Evolutionary conservation across 495 filamentous ascomycete genomes (phyloP).

Genomic region (Achaetomiella virescens): DNA sequence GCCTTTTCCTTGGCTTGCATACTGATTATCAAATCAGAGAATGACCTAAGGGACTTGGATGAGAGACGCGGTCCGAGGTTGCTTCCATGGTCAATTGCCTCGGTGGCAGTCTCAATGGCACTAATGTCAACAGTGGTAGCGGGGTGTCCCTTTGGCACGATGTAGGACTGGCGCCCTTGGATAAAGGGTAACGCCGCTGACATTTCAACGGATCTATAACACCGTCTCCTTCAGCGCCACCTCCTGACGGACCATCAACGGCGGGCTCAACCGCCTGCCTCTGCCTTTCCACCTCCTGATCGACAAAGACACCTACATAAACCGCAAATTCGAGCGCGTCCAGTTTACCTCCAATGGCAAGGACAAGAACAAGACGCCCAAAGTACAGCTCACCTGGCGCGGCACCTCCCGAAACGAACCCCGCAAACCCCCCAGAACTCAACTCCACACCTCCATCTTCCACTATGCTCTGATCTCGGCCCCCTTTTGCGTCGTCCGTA

Average conservation of each 20-base stretch:
- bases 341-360: conserved; percentile 30
- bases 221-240: conserved; percentile 55
- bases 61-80: conserved; percentile 54
- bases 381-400: conserved; percentile 4
- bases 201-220: conserved; percentile 33
- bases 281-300: conserved; percentile 57
- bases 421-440: neutral
- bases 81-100: conserved; percentile 56
- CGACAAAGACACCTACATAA: conserved; percentile 47
- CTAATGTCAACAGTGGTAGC: conserved; percentile 38
- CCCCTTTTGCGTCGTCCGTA: conserved; percentile 54
- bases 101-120: conserved; percentile 47
- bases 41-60: conserved; percentile 31
- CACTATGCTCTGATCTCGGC: conserved; percentile 61
- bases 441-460: conserved; percentile 34
- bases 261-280: conserved; percentile 53
- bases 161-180: neutral
- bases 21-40: conserved; percentile 3
- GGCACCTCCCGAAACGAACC: neutral
- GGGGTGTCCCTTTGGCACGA: conserved; percentile 31
- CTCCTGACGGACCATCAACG: conserved; percentile 59
- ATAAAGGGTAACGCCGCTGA: too few relatives aligned
- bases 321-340: conserved; percentile 45
- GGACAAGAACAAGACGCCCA: conserved; percentile 36
- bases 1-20: neutral